phyloP scores from a whole-genome alignment of 2,329 filamentous ascomycete species.

The Aureobasidium sp. region DNA sequence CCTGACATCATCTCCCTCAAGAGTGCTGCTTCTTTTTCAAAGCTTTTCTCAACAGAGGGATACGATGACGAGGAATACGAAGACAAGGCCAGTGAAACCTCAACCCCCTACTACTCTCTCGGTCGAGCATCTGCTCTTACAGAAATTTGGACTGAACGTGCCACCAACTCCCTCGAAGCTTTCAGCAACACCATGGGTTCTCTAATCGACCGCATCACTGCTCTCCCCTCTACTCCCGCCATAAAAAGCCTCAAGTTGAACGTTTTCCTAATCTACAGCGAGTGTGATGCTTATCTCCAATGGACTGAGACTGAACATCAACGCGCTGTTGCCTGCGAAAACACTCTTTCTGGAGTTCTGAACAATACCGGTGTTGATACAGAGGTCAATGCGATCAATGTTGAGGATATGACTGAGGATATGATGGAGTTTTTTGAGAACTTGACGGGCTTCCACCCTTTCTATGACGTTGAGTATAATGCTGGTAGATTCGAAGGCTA shows the following conservation, averaged over 20 bases:
- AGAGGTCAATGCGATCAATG: background rate
- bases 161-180: background rate
- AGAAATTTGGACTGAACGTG: background rate
- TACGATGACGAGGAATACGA: background rate
- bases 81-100: background rate
- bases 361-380: background rate
- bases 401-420: background rate
- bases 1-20: background rate
- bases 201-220: background rate
- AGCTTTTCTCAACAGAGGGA: background rate
- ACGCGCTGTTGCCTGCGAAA: background rate
- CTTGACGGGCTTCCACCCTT: background rate
- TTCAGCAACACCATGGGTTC: background rate
- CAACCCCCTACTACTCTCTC: background rate
- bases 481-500: background rate
- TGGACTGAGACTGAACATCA: background rate
- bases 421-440: background rate
- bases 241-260: background rate
- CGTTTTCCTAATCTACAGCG: background rate
- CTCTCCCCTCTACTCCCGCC: background rate
- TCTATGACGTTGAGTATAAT: background rate
- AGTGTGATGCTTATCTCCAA: background rate
- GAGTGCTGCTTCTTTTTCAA: background rate
- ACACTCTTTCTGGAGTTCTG: background rate
- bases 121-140: background rate